Evolutionary conservation across 2,329 filamentous ascomycete species (phyloP).

Genomic region (Talaromyces rugulosus): DNA sequence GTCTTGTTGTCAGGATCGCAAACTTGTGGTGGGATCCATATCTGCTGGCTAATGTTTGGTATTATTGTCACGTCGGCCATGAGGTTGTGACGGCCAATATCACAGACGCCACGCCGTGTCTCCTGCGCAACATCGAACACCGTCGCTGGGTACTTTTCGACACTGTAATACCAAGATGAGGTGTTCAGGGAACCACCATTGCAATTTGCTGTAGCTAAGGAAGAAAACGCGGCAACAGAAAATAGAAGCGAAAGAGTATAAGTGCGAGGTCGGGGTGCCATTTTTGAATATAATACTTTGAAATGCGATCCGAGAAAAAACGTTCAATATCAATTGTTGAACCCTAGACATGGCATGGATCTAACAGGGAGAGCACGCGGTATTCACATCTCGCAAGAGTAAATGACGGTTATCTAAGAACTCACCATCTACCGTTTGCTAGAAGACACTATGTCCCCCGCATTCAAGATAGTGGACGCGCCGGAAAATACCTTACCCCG

Average conservation of each 20-base stretch:
- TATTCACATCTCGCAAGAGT: background rate
- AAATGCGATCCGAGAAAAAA: background rate
- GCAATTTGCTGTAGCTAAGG: background rate
- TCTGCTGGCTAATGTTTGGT: constrained; percentile 13
- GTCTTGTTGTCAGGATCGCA: constrained; percentile 14
- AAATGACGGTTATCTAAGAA: background rate
- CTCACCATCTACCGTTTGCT: background rate
- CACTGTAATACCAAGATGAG: background rate
- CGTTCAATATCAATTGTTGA: background rate
- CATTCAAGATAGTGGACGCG: background rate
- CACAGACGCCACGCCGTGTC: constrained; percentile 13
- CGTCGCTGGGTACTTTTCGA: background rate
- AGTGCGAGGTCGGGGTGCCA: background rate
- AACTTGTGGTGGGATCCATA: constrained; percentile 12
- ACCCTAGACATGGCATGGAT: background rate
- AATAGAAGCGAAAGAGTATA: background rate
- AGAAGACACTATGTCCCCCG: background rate
- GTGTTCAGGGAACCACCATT: background rate
- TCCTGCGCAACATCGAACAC: constrained; percentile 10
- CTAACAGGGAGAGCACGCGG: background rate
- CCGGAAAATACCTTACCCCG: background rate
- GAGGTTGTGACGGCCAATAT: constrained; percentile 14
- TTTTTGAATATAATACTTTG: background rate
- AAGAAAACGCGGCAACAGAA: background rate
- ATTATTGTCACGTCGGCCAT: constrained; percentile 18